These are phyloP conservation scores for Cucurbita ficifolia DNA, from an alignment of 306 rosid species.

Conservation along the genomic window DNA sequence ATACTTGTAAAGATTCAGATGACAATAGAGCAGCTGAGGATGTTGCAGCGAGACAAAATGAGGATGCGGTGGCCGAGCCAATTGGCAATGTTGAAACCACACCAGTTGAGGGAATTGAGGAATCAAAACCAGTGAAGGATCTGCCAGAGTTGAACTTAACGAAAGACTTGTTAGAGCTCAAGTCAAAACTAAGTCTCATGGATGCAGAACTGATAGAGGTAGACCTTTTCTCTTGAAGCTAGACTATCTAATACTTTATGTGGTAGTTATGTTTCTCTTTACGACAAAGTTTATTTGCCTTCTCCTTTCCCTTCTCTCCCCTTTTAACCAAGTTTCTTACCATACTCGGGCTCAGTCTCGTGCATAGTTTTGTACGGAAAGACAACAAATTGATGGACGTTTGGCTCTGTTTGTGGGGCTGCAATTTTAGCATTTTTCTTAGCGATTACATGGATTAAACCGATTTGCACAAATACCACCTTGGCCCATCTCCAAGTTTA, in stretches of 20 bases:
- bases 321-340: no score
- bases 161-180: conserved; percentile 47
- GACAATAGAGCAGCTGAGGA: conserved; percentile 21
- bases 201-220: conserved; percentile 76
- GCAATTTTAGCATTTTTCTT: no score
- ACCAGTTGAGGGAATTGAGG: conserved; percentile 19
- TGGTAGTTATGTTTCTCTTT: neutral
- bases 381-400: no score
- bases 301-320: no score
- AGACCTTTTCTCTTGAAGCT: conserved; percentile 16
- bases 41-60: conserved; percentile 14
- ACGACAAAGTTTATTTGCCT: neutral
- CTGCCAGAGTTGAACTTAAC: conserved; percentile 16
- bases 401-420: no score
- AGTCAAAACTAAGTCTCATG: conserved; percentile 33
- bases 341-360: no score
- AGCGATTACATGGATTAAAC: no score
- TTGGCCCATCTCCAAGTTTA: no score
- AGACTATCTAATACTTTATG: neutral
- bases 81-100: neutral
- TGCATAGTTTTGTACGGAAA: no score
- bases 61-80: neutral
- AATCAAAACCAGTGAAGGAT: conserved; percentile 21
- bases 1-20: conserved; percentile 22
- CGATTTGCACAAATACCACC: no score